Percentiles rank a stretch among this genome's conserved stretches.
Conservation (phyloP, 495 filamentous ascomycete species). For the Bombardia bombarda region DNA sequence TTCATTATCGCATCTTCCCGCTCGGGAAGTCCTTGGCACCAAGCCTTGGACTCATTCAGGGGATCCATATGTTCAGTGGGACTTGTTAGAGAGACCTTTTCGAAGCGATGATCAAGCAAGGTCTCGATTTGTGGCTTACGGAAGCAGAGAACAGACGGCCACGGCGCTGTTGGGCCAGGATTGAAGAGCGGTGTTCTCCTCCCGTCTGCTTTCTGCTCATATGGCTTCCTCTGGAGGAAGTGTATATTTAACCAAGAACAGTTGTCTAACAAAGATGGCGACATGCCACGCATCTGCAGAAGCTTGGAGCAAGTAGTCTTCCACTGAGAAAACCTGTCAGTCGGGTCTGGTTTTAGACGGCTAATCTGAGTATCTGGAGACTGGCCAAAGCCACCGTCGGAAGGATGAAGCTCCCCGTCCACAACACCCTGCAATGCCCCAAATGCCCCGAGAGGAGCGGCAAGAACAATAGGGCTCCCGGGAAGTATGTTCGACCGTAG, state of each 20-base stretch:
- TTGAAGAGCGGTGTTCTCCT: slow-evolving; percentile 29
- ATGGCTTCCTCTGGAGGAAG: slow-evolving; percentile 24
- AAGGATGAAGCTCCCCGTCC: slow-evolving; percentile 14
- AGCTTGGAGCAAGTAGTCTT: slow-evolving; percentile 31
- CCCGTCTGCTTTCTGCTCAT: slow-evolving; percentile 32
- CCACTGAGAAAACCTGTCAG: slow-evolving; percentile 31
- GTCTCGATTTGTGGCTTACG: slow-evolving; percentile 26
- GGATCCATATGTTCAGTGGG: slow-evolving; percentile 44
- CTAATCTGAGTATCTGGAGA: slow-evolving; percentile 40
- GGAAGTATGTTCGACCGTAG: slow-evolving; percentile 24
- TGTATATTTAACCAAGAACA: slow-evolving; percentile 29
- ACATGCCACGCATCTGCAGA: slow-evolving; percentile 34
- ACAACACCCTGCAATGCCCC: slow-evolving; percentile 29
- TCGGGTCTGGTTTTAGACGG: slow-evolving; percentile 26
- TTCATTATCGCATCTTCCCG: slow-evolving; percentile 37
- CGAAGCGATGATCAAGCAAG: slow-evolving; percentile 8
- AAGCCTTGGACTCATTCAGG: slow-evolving; percentile 58
- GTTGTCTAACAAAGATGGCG: slow-evolving; percentile 24
- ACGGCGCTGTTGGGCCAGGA: slow-evolving; percentile 29
- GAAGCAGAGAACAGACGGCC: slow-evolving; percentile 46
- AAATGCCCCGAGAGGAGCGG: slow-evolving; percentile 39
- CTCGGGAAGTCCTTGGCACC: slow-evolving; percentile 47
- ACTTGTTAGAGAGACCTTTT: slow-evolving; percentile 5
- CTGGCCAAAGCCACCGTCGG: slow-evolving; percentile 26
- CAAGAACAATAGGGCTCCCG: slow-evolving; percentile 30